These are phyloP conservation scores for Mucuna pruriens DNA, from an alignment of 306 rosid species.

Conservation along the genomic window DNA sequence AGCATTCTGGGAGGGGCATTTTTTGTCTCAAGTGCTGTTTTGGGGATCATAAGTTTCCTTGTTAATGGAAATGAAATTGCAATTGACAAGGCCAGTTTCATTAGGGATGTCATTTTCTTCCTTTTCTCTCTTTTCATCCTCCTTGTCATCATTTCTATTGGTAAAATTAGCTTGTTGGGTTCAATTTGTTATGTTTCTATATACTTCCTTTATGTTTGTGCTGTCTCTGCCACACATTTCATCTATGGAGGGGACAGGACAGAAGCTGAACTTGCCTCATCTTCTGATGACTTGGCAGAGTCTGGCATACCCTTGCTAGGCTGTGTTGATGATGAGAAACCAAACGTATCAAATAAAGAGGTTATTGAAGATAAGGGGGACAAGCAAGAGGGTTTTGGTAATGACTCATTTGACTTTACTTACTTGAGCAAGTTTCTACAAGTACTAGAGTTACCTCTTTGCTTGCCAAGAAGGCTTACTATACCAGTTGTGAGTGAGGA, in stretches of 20 bases:
- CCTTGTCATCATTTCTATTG: constrained; percentile 29
- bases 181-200: constrained; percentile 37
- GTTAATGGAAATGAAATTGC: constrained; percentile 25
- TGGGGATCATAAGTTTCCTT: constrained; percentile 37
- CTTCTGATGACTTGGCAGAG: constrained; percentile 34
- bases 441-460: constrained; percentile 33
- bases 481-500: constrained; percentile 37
- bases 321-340: constrained; percentile 18
- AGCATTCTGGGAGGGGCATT: constrained; percentile 42
- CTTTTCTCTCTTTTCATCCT: constrained; percentile 32
- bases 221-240: constrained; percentile 39
- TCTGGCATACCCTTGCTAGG: constrained; percentile 34
- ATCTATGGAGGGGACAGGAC: constrained; percentile 22
- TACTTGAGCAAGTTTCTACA: constrained; percentile 11
- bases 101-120: constrained; percentile 42
- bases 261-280: background rate
- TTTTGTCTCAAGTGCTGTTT: constrained; percentile 39
- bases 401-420: constrained; percentile 3
- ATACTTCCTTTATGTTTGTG: constrained; percentile 38
- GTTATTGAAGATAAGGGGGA: background rate
- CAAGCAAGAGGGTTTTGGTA: background rate
- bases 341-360: constrained; percentile 4
- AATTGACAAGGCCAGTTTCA: constrained; percentile 40
- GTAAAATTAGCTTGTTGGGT: constrained; percentile 25
- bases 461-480: constrained; percentile 37